Evolutionary conservation across 2,329 filamentous ascomycete species (phyloP), one percentile per base, ranked within the genome.

Genomic region (Gaeumannomyces tritici): DNA sequence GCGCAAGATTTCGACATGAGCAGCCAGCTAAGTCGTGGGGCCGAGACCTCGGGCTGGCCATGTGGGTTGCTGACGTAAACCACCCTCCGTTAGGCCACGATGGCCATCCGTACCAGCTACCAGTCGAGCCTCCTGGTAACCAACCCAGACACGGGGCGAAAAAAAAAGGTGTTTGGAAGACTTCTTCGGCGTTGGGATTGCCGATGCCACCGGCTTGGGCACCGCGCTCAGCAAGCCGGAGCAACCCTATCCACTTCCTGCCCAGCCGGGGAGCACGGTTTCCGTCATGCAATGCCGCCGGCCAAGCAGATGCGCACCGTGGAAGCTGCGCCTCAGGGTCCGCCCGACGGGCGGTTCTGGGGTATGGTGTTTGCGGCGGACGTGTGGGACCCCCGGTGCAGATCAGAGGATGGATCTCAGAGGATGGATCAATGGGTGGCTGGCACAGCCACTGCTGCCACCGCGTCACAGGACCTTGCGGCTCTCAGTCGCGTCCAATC

Each of bases 291-390:
- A 81, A 86, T 66, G 83, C 88, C 1, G 72, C 88, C 6, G 84
- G 82, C 64, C 85, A 89, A 66, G 79, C 77, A 2, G 83, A 86
- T 64, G 80, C 65, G 9, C 66, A 68, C 81, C 84, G 0, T 86
- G 81, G 79, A 80, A 86, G 54, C 77, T 89, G 57, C 84, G 87
- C 59, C 76, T 83, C 63, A 74, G 75, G 11, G 75, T 89, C 77
- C 74, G 51, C 79, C 77, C n/a, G 80, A 86, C 67, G 85, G 85
- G 1, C 76, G 80, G 1, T 88, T 84, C 71, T 75, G 84, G 9
- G 69, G 88, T 33, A 71, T 88, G 1, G 73, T 90, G 1, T 89
- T 90, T 66, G 79, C 84, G 0, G 87, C 87, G 1, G 76, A 87
- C 65, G 73, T 90, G 2, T 72, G 75, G 2, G 66, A 74, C n/a